Evolutionary conservation across 768 basidiomycete species (phyloP).

Genomic region (Mycena pura): DNA sequence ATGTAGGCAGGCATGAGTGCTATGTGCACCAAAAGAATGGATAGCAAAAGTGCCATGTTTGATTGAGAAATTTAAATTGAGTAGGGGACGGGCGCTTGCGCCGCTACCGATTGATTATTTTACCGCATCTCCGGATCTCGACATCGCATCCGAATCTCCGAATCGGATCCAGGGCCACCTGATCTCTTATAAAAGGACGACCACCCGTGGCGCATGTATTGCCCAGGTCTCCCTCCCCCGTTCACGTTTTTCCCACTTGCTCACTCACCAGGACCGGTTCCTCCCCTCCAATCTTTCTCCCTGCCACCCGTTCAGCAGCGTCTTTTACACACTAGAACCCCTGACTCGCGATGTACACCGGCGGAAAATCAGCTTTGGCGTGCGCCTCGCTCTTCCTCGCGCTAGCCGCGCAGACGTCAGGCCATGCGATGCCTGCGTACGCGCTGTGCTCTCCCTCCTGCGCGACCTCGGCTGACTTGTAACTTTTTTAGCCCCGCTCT

Average conservation of each 20-base stretch:
- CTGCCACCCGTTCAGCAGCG: background rate
- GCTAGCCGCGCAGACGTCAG: slow-evolving; percentile 17
- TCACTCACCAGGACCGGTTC: slow-evolving; percentile 21
- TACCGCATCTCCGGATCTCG: slow-evolving; percentile 14
- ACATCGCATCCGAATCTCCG: slow-evolving; percentile 24
- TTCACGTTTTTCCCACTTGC: background rate
- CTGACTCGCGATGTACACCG: slow-evolving; percentile 17
- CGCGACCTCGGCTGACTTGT: too few relatives aligned
- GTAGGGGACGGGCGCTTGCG: too few relatives aligned
- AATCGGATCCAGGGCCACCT: slow-evolving; percentile 1
- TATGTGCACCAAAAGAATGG: too few relatives aligned
- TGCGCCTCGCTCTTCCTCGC: slow-evolving; percentile 20
- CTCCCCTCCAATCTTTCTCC: background rate
- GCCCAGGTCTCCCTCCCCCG: background rate
- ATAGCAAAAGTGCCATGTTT: too few relatives aligned
- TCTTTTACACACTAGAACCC: too few relatives aligned
- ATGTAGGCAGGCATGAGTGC: too few relatives aligned
- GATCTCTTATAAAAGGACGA: background rate
- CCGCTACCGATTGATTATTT: too few relatives aligned
- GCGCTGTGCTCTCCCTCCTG: background rate
- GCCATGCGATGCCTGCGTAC: slow-evolving; percentile 23
- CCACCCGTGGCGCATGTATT: background rate
- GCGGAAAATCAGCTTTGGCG: slow-evolving; percentile 13
- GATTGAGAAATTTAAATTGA: too few relatives aligned
- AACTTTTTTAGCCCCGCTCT: slow-evolving; percentile 13